These are phyloP conservation scores for Gentiana straminea DNA, from an alignment of 257 asterid species.

Conservation along the genomic window DNA sequence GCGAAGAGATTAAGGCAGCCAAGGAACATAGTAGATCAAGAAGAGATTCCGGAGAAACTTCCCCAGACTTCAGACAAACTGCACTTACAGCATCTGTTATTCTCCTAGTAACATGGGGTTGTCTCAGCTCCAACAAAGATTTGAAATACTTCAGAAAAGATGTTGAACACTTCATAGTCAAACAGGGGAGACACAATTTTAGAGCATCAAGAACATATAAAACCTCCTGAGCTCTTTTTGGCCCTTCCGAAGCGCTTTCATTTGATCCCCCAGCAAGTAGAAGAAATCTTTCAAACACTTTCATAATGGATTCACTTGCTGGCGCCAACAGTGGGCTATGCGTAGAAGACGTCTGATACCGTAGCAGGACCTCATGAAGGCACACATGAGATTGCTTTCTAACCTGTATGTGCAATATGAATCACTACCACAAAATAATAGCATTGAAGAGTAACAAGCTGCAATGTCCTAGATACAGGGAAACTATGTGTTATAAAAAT, in stretches of 20 bases:
- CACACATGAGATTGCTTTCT: constrained; percentile 60
- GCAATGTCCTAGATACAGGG: too few relatives aligned
- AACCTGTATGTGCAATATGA: constrained; percentile 32
- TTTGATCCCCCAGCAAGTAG: constrained; percentile 79
- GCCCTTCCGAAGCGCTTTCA: constrained; percentile 42
- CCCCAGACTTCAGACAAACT: constrained; percentile 49
- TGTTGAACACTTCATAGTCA: constrained; percentile 53
- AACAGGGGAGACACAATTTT: constrained; percentile 59
- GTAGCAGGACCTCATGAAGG: constrained; percentile 44
- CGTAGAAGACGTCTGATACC: constrained; percentile 31
- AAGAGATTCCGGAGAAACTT: constrained; percentile 55
- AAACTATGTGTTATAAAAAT: not conserved
- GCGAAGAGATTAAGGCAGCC: constrained; percentile 38
- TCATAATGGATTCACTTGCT: constrained; percentile 71
- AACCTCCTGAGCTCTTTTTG: constrained; percentile 71
- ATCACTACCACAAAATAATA: not conserved
- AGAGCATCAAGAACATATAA: constrained; percentile 77
- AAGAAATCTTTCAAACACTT: constrained; percentile 61
- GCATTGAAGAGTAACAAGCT: too few relatives aligned
- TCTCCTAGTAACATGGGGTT: constrained; percentile 59
- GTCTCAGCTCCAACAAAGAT: constrained; percentile 56
- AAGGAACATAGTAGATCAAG: constrained; percentile 68
- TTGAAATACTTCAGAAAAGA: constrained; percentile 61
- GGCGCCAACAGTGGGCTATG: constrained; percentile 40
- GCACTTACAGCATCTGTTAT: constrained; percentile 60